These are phyloP conservation scores for Neonectria ditissima DNA, from an alignment of 2,329 filamentous ascomycete species.

Conservation along the genomic window DNA sequence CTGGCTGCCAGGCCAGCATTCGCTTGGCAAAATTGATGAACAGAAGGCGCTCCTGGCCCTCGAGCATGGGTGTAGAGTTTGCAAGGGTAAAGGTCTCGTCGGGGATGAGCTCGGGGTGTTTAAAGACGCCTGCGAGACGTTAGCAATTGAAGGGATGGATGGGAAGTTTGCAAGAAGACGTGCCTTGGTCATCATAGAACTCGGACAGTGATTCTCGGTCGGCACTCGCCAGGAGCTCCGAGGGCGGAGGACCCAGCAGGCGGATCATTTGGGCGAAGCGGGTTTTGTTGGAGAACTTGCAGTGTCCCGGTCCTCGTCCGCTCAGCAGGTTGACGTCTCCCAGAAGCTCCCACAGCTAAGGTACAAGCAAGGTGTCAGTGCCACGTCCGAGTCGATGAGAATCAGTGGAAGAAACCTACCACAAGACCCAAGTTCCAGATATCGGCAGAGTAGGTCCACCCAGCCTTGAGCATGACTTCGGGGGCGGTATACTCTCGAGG, in stretches of 20 bases:
- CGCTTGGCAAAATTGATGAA: slow-evolving; percentile 47
- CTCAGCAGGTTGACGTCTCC: slow-evolving; percentile 46
- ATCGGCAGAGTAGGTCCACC: slow-evolving; percentile 49
- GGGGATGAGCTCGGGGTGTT: slow-evolving; percentile 36
- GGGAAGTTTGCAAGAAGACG: neutral
- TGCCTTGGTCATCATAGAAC: slow-evolving; percentile 40
- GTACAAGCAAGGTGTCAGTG: slow-evolving; percentile 16
- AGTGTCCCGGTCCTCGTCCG: slow-evolving; percentile 30
- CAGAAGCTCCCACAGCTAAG: slow-evolving; percentile 45
- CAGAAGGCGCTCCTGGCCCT: slow-evolving; percentile 37
- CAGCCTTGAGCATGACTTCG: slow-evolving; percentile 46
- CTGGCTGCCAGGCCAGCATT: slow-evolving; percentile 48
- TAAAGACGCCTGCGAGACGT: slow-evolving; percentile 36
- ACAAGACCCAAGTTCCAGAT: slow-evolving; percentile 48
- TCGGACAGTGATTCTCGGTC: slow-evolving; percentile 33
- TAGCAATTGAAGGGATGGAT: neutral
- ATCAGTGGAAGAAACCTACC: slow-evolving; percentile 29
- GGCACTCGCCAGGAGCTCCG: slow-evolving; percentile 39
- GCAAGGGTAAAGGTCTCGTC: slow-evolving; percentile 37
- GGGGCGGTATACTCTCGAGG: slow-evolving; percentile 47
- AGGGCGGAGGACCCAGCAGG: slow-evolving; percentile 44
- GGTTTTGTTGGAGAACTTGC: slow-evolving; percentile 40
- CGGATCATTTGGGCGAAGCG: slow-evolving; percentile 48
- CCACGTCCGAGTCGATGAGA: neutral
- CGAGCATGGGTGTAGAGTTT: slow-evolving; percentile 36